Percentiles rank a stretch among this genome's conserved stretches.
These are phyloP conservation scores for Neurospora sp. DNA, from an alignment of 495 filamentous ascomycete genomes.

Conservation along the genomic window DNA sequence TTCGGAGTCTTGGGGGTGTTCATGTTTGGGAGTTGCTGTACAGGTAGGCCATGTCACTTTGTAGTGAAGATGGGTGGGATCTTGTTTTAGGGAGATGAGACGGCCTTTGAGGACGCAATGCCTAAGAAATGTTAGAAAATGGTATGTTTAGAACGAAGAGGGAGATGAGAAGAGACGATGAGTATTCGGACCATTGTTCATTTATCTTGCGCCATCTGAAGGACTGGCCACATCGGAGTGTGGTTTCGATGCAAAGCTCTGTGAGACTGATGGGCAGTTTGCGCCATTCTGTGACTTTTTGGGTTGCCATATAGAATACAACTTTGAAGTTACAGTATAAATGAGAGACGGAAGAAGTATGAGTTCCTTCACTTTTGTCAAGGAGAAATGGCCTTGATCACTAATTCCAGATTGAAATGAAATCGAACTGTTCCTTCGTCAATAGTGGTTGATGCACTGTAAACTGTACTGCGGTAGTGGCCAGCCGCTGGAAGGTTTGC, in stretches of 20 bases:
- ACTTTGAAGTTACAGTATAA: background rate
- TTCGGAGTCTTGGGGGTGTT: conserved; percentile 9
- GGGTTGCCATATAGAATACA: conserved; percentile 15
- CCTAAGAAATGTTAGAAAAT: conserved; percentile 29
- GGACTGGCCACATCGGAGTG: conserved; percentile 81
- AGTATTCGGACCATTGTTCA: conserved; percentile 62
- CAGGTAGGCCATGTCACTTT: conserved; percentile 48
- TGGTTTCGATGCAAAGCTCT: conserved; percentile 86
- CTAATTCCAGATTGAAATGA: too few species aligned
- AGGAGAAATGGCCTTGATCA: too few species aligned
- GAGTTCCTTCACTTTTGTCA: too few species aligned
- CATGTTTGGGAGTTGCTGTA: conserved; percentile 11
- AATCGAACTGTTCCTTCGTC: too few species aligned
- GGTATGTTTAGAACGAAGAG: background rate
- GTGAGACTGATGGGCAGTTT: conserved; percentile 69
- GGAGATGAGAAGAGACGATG: background rate
- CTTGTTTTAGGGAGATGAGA: conserved; percentile 76
- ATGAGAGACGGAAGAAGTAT: background rate
- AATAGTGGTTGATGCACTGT: too few species aligned
- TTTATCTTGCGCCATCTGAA: conserved; percentile 84
- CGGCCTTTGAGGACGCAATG: conserved; percentile 78
- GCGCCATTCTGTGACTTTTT: conserved; percentile 54
- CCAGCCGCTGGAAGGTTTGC: background rate
- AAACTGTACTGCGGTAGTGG: background rate
- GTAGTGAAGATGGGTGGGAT: conserved; percentile 71